phyloP scores from a whole-genome alignment of 2,329 filamentous ascomycete genomes.

The Arthroderma sp. region DNA sequence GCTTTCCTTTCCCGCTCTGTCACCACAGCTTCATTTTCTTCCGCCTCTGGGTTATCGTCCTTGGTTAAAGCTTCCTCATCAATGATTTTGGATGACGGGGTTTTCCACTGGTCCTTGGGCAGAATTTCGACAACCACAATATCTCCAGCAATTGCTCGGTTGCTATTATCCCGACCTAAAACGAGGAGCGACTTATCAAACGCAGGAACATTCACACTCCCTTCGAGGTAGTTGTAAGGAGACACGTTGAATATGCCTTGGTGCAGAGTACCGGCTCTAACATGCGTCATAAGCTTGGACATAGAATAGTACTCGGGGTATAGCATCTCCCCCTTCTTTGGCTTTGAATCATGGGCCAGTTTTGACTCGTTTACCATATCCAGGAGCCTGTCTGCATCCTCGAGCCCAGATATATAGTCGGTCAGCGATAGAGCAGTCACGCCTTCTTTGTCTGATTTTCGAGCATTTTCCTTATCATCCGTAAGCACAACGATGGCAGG shows the following conservation, averaged over 20 bases:
- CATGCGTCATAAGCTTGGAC: constrained; percentile 87
- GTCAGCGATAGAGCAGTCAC: constrained; percentile 56
- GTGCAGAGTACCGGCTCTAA: constrained; percentile 78
- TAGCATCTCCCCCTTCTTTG: constrained; percentile 57
- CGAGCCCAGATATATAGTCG: constrained; percentile 72
- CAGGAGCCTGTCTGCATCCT: constrained; percentile 71
- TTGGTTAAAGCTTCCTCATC: constrained; percentile 86
- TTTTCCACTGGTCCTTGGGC: constrained; percentile 93
- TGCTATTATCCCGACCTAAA: constrained; percentile 89
- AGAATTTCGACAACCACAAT: constrained; percentile 86
- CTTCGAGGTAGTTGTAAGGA: constrained; percentile 95
- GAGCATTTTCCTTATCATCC: constrained; percentile 77
- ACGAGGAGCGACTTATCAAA: constrained; percentile 84
- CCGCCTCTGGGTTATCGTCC: constrained; percentile 84
- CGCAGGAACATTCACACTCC: constrained; percentile 74
- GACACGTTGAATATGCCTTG: constrained; percentile 95
- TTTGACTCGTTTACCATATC: constrained; percentile 84
- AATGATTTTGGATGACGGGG: constrained; percentile 86
- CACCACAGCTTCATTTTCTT: constrained; percentile 63
- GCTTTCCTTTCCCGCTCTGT: constrained; percentile 76
- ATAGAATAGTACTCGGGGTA: constrained; percentile 83
- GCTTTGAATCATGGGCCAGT: constrained; percentile 52
- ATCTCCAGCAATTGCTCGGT: constrained; percentile 83
- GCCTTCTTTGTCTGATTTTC: constrained; percentile 64
- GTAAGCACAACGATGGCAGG: constrained; percentile 86